Base-by-base conservation (phyloP, 257 asterid genomes). In the Fraxinus pennsylvanica region DNA sequence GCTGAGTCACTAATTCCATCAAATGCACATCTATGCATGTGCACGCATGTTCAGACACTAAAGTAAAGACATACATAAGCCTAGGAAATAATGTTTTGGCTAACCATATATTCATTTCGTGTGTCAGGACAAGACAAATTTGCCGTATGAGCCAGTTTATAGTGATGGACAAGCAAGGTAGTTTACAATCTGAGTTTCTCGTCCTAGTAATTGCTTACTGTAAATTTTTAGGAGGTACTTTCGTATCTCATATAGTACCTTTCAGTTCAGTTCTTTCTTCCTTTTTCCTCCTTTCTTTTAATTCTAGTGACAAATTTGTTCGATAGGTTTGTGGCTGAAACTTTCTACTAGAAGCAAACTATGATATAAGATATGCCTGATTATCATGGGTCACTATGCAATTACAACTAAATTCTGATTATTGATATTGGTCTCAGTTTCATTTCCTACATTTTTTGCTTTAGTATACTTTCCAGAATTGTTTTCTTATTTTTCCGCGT, bases 151-250 rank as follows among this genome's bases (percentile, higher is more conserved):
- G 83, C 92, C 98, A 43, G 96, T 96, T 75, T 88, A 86, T 74
- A 91, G 98, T 81, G 99, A 96, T 77, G 94, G 81, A 70, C 93
- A 89, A 86, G 99, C 99, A 76, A 93, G 97, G 99, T 93, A 91
- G 32, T 43, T 67, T 27, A 33, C 22, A 30, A 47, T 59, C 70
- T 15, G 8, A 43, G 8, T 67, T 27, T 75, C 21, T 41, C 63
- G 8, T 81, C 78, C 22, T 72, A 29, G 12, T 68, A 41, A 43
- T 71, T 39, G 67, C n/a, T 13, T 33, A n/a, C 14, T 52, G 33
- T 78, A 17, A 69, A 54, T 63, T 19, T 5, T 17, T n/a, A 54
- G 27, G 65, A 5, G 65, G 27, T 54, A 4, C n/a, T 54, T 22
- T 15, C 69, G 12, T 3, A 3, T 22, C 32, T 63, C 69, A 9